These are phyloP conservation scores for Podospora bellae-mahoneyi DNA, from an alignment of 495 filamentous ascomycete genomes.

Conservation along the genomic window DNA sequence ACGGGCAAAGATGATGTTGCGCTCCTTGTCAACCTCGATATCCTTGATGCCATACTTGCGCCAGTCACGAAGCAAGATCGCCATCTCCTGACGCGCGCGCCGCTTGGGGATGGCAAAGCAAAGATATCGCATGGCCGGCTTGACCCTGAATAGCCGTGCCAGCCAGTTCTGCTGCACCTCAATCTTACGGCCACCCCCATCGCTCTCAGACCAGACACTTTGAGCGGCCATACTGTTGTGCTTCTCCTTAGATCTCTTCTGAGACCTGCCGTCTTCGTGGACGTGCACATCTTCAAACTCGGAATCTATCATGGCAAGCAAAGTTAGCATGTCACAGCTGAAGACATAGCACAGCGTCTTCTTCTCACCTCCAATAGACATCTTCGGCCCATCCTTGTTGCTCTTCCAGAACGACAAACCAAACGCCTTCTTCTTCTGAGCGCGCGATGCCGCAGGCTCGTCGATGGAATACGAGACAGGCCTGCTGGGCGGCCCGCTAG, in stretches of 20 bases:
- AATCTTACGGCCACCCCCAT: slow-evolving; percentile 41
- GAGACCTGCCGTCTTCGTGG: slow-evolving; percentile 16
- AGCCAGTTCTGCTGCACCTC: slow-evolving; percentile 76
- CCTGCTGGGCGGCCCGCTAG: slow-evolving; percentile 12
- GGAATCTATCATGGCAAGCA: background rate
- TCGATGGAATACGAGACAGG: slow-evolving; percentile 7
- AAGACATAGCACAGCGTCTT: background rate
- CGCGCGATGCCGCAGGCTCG: background rate
- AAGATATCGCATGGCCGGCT: slow-evolving; percentile 68
- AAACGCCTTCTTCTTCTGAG: slow-evolving; percentile 48
- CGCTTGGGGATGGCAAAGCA: slow-evolving; percentile 68
- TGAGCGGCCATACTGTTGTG: slow-evolving; percentile 5
- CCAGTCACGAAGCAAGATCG: slow-evolving; percentile 72
- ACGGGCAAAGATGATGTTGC: slow-evolving; percentile 69
- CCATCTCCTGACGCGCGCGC: slow-evolving; percentile 70
- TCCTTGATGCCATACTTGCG: slow-evolving; percentile 71
- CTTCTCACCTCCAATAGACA: slow-evolving; percentile 38
- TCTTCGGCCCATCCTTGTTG: slow-evolving; percentile 35
- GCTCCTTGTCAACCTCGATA: slow-evolving; percentile 67
- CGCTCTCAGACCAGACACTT: slow-evolving; percentile 26
- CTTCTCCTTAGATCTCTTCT: slow-evolving; percentile 14
- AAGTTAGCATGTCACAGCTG: background rate
- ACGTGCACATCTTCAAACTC: slow-evolving; percentile 16
- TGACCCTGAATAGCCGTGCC: slow-evolving; percentile 81
- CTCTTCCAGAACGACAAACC: slow-evolving; percentile 47